Conservation (phyloP, 768 basidiomycete species). For the Amylocystis lapponica region DNA sequence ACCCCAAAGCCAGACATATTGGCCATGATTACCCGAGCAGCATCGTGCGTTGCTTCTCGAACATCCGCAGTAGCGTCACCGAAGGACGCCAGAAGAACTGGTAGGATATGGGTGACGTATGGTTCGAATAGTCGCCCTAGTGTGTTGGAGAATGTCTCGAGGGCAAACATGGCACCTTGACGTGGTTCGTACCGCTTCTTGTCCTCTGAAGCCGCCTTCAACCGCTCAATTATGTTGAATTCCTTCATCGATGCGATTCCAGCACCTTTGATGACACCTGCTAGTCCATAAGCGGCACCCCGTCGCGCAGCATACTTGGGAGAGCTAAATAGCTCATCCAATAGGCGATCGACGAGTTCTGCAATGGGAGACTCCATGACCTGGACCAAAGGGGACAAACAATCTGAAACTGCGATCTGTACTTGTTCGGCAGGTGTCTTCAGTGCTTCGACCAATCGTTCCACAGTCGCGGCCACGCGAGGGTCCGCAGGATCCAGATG, state of each 20-base stretch:
- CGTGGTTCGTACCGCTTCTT: constrained; percentile 84
- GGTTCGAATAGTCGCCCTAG: constrained; percentile 92
- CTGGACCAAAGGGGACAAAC: constrained; percentile 80
- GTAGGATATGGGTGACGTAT: constrained; percentile 80
- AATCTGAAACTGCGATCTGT: constrained; percentile 94
- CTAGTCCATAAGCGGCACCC: constrained; percentile 96
- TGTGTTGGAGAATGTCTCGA: constrained; percentile 84
- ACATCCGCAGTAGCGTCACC: constrained; percentile 86
- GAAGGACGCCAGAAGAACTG: constrained; percentile 76
- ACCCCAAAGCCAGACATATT: constrained; percentile 93
- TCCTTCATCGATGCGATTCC: constrained; percentile 85
- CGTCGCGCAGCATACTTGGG: constrained; percentile 89
- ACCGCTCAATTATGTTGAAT: constrained; percentile 66
- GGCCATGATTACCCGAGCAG: constrained; percentile 91
- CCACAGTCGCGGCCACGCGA: constrained; percentile 77
- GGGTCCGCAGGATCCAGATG: constrained; percentile 75
- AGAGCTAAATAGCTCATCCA: constrained; percentile 70
- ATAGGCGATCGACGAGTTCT: constrained; percentile 66
- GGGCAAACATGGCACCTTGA: constrained; percentile 92
- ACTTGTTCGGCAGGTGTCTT: constrained; percentile 95
- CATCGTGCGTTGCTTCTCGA: constrained; percentile 89
- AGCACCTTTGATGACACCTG: constrained; percentile 87
- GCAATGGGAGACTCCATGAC: constrained; percentile 56
- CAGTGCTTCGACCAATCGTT: constrained; percentile 81
- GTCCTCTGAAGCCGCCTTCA: constrained; percentile 76